Conservation (phyloP, 768 basidiomycete genomes). For the Gloeostereum incarnatum region DNA sequence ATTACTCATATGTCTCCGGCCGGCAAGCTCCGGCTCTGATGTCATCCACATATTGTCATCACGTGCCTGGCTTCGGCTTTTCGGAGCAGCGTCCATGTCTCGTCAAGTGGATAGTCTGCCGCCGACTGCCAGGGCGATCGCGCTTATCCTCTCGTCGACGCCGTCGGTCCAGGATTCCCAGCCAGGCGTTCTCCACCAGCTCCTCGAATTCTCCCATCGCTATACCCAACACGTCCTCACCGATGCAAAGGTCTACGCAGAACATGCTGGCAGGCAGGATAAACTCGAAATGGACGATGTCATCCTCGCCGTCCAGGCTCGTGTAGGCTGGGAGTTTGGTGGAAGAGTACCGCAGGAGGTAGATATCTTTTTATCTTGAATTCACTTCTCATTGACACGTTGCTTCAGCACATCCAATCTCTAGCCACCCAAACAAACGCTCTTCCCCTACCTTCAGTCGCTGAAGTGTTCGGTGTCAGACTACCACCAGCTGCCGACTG, state of each 20-base stretch:
- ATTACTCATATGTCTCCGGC: conserved; percentile 5
- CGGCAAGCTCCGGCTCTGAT: conserved; percentile 1
- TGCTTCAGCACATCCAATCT: conserved; percentile 59
- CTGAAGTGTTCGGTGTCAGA: conserved; percentile 81
- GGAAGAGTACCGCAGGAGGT: conserved; percentile 88
- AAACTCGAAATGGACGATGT: conserved; percentile 83
- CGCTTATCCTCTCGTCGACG: conserved; percentile 73
- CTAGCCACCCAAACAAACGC: conserved; percentile 80
- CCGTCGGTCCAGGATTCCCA: conserved; percentile 82
- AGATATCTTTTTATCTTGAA: conserved; percentile 10
- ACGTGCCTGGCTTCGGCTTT: neutral
- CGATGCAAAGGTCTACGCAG: conserved; percentile 81
- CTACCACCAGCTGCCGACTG: conserved; percentile 65
- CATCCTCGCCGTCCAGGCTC: conserved; percentile 73
- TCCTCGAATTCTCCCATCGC: conserved; percentile 79
- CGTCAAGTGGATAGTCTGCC: conserved; percentile 61
- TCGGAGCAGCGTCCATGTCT: conserved; percentile 27
- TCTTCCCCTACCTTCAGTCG: conserved; percentile 71
- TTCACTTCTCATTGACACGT: conserved; percentile 2
- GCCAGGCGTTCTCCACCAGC: conserved; percentile 78
- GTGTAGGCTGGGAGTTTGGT: conserved; percentile 90
- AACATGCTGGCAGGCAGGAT: conserved; percentile 71
- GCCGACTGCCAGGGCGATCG: conserved; percentile 79
- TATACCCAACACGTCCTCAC: conserved; percentile 79
- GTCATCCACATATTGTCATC: too few species aligned